Evolutionary conservation across 129 eudicot genomes (phyloP).

Genomic region (Flaveria bidentis): DNA sequence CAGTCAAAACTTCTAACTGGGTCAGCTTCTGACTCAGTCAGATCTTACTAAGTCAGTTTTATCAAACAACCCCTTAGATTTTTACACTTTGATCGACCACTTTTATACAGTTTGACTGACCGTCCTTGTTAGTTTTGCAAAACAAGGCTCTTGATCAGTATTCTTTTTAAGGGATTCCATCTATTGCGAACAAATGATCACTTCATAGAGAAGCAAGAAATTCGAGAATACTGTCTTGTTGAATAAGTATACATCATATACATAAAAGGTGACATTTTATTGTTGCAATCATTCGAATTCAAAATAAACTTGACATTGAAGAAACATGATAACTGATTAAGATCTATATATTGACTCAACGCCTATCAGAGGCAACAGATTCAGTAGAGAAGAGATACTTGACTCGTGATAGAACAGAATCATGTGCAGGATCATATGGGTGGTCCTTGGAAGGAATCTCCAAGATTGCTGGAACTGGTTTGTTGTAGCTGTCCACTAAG

Average conservation of each 20-base stretch:
- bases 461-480: conserved; percentile 92
- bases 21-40: too few species aligned
- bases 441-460: conserved; percentile 99
- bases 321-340: background rate
- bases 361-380: conserved; percentile 78
- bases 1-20: too few species aligned
- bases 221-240: too few species aligned
- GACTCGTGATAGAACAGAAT: conserved; percentile 92
- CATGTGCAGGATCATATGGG: conserved; percentile 95
- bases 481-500: conserved; percentile 93
- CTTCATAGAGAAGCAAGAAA: too few species aligned
- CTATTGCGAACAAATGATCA: too few species aligned
- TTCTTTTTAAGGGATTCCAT: too few species aligned
- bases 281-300: conserved; percentile 27
- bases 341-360: conserved; percentile 29
- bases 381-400: conserved; percentile 83
- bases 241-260: background rate
- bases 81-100: too few species aligned
- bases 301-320: conserved; percentile 19
- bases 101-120: too few species aligned
- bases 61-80: too few species aligned
- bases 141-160: too few species aligned
- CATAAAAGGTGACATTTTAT: conserved; percentile 30
- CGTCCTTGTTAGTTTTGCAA: too few species aligned
- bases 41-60: too few species aligned